Evolutionary conservation across 306 rosid species (phyloP), one percentile per base, ranked within the genome.

Genomic region (Pueraria montana): DNA sequence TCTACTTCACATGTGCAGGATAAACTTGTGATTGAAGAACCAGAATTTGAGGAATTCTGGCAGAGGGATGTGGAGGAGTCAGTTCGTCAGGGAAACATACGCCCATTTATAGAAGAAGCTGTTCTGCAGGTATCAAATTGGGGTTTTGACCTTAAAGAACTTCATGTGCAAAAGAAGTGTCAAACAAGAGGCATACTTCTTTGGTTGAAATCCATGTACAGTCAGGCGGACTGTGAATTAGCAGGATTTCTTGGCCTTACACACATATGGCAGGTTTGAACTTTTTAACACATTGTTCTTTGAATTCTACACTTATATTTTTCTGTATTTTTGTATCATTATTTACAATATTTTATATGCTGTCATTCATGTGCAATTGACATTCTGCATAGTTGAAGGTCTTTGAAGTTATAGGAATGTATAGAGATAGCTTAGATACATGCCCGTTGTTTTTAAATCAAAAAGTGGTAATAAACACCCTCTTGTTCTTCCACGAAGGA

Each of bases 211-310:
- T 95, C 97, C 42, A 87, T 90, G 65, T 92, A 91, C 84, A 81
- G 92, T 82, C 92, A 91, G 61, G 91, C 89, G 81, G 98, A 94
- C 83, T 94, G 98, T 72, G 94, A 91, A 62, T 75, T 91, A 75
- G 89, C 87, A 16, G 99, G 99, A 80, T 96, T 90, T 90, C 94
- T 78, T 11, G 99, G 98, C 87, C 94, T 82, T 8, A 89, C 91
- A 77, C 97, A 94, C 88, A 76, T 96, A 87, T 96, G 98, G 98
- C 98, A 94, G 99, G 99, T 96, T 82, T 76, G 91, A 66, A 48
- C 77, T 61, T 52, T 52, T n/a, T 52, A 76, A 63, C 50, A 11
- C 26, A 6, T 73, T 55, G 62, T 65, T 74, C 49, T 62, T 79
- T 64, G 48, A 9, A 6, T 76, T 61, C 30, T 80, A 48, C 61